phyloP scores from a whole-genome alignment of 2,329 filamentous ascomycete species.

The Exophiala aquamarina region DNA sequence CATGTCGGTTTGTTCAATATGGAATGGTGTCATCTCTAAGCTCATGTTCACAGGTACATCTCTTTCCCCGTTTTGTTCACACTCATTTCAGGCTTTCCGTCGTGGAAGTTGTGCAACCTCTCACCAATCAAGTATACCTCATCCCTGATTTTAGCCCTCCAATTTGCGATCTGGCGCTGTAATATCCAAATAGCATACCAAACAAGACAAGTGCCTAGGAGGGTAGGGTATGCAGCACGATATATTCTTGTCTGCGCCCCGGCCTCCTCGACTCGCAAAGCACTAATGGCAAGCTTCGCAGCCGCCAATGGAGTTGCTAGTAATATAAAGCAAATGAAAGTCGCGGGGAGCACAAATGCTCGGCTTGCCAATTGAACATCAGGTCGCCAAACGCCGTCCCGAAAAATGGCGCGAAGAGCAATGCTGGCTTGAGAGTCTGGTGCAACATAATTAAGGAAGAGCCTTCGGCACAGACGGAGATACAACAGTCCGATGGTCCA shows the following conservation, averaged over 20 bases:
- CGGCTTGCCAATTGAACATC: slow-evolving; percentile 77
- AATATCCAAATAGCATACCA: slow-evolving; percentile 29
- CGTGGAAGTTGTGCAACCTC: slow-evolving; percentile 89
- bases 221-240: slow-evolving; percentile 72
- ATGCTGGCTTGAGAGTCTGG: slow-evolving; percentile 64
- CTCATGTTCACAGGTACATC: no score
- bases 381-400: slow-evolving; percentile 74
- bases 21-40: no score
- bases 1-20: no score
- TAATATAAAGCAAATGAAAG: slow-evolving; percentile 61
- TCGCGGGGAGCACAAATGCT: slow-evolving; percentile 77
- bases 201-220: slow-evolving; percentile 47
- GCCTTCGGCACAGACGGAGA: slow-evolving; percentile 70
- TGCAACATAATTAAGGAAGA: slow-evolving; percentile 50
- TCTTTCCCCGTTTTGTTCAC: slow-evolving; percentile 5
- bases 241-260: slow-evolving; percentile 49
- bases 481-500: slow-evolving; percentile 94
- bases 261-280: slow-evolving; percentile 5
- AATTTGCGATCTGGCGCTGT: slow-evolving; percentile 63
- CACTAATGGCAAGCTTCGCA: slow-evolving; percentile 40
- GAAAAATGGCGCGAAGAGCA: slow-evolving; percentile 72
- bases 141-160: slow-evolving; percentile 81
- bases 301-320: slow-evolving; percentile 67
- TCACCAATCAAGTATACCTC: slow-evolving; percentile 97
- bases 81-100: slow-evolving; percentile 32